phyloP scores from a whole-genome alignment of 139 green algal species.

The Coelastrella sp. region DNA sequence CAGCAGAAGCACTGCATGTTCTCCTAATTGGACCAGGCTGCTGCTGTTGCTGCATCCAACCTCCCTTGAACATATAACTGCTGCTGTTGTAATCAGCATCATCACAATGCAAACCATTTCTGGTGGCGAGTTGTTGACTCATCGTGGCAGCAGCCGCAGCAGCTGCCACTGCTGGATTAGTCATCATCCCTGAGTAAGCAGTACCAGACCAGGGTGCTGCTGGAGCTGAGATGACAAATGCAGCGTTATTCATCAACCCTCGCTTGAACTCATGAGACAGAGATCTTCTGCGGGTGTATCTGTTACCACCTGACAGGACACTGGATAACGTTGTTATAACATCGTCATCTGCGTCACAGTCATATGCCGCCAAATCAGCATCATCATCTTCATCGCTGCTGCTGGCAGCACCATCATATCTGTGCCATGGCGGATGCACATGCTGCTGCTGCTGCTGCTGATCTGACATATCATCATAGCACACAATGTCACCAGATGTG shows the following conservation, averaged over 20 bases:
- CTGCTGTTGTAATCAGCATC: no score
- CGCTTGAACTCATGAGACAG: slow-evolving; percentile 9
- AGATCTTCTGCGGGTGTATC: slow-evolving; percentile 20
- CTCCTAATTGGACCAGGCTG: no score
- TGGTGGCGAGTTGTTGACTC: not conserved
- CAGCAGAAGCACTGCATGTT: not conserved
- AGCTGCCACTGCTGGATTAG: not conserved
- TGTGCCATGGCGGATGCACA: no score
- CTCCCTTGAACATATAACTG: no score
- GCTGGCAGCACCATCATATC: not conserved
- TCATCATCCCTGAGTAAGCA: no score
- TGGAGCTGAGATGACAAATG: not conserved
- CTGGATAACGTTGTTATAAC: not conserved
- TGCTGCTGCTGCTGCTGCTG: slow-evolving; percentile 19
- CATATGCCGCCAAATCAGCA: no score
- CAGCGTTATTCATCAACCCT: no score
- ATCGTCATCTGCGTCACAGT: slow-evolving; percentile 16
- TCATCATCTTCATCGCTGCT: not conserved
- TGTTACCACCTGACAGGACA: not conserved
- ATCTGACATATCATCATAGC: not conserved
- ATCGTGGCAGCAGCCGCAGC: not conserved
- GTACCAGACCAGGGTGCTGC: no score
- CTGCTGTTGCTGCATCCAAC: no score
- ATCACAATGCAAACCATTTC: not conserved
- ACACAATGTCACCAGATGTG: not conserved